Evolutionary conservation across 768 basidiomycete genomes (phyloP), one percentile per base, ranked within the genome.

Genomic region (Gyrodon lividus): DNA sequence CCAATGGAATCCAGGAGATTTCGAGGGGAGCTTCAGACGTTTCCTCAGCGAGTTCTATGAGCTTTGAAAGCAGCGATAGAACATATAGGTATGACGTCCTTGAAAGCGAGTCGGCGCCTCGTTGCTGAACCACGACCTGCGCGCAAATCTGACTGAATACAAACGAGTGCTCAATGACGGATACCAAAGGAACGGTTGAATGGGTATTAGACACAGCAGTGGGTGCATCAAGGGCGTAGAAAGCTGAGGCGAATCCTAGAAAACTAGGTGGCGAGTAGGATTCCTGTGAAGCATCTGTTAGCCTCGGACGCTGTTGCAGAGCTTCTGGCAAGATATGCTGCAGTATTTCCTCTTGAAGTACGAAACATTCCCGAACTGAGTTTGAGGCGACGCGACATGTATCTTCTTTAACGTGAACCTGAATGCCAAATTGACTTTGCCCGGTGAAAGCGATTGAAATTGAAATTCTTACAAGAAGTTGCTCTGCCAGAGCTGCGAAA

Each of bases 401-500:
- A 50, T 74, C 69, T n/a, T 57, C 62, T 55, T 67, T 66, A 17
- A 81, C 54, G 51, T 73, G 66, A 19, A 70, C 56, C 76, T 78
- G 28, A 42, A 48, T 28, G 19, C 23, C 24, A 5, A 28, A 34
- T 52, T 56, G 52, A 51, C 19, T 9, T 43, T 9, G 28, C 8
- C 14, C 24, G 13, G 13, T 3, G 7, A 19, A 43, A 35, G 20
- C 0, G 41, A 37, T n/a, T 22, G 3, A 39, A 17, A 37, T n/a
- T 22, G 3, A 39, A 17, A 24, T 13, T 44, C 77, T 67, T 66
- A 93, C 92, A 55, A 80, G 71, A 30, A 92, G 56, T 5, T 78
- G 60, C 54, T 91, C 86, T 35, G 87, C 63, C 38, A 91, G 72
- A 6, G 81, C 84, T 2, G 82, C 74, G 51, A 95, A 86, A 13